These are phyloP conservation scores for Petunia secreta DNA, from an alignment of 257 asterid species.

Conservation along the genomic window DNA sequence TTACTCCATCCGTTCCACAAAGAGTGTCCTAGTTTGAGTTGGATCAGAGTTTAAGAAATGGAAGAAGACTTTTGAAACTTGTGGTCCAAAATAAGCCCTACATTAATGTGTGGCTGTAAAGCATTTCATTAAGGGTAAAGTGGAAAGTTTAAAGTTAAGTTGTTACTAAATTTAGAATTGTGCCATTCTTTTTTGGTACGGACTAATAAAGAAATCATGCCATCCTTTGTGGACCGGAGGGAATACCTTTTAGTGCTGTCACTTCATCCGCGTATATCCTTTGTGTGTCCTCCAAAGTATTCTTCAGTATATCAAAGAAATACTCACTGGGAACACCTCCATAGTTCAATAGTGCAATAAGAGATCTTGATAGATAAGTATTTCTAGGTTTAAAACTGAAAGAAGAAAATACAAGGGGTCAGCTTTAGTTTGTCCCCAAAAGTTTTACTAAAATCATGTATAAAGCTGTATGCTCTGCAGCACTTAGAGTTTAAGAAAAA, in stretches of 20 bases:
- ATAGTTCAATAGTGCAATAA: constrained; percentile 75
- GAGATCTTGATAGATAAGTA: constrained; percentile 53
- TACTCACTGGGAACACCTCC: constrained; percentile 70
- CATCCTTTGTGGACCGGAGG: too few species aligned
- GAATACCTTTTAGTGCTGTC: constrained; percentile 70
- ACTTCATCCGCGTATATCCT: constrained; percentile 50
- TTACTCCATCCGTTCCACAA: background rate
- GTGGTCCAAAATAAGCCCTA: too few species aligned
- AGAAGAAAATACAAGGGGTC: constrained; percentile 32
- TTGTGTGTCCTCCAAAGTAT: constrained; percentile 57
- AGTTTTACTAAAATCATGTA: background rate
- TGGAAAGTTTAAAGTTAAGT: too few species aligned
- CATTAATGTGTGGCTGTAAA: too few species aligned
- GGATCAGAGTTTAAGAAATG: background rate
- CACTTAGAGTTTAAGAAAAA: background rate
- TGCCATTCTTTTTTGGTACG: too few species aligned
- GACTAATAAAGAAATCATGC: too few species aligned
- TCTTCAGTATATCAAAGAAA: constrained; percentile 53
- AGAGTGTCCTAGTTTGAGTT: too few species aligned
- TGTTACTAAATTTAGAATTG: too few species aligned
- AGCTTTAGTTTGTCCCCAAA: background rate
- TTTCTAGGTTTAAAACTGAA: constrained; percentile 69
- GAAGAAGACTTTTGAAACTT: too few species aligned
- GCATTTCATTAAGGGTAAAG: too few species aligned
- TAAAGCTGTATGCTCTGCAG: background rate